These are phyloP conservation scores for Tulasnella sp. DNA, from an alignment of 768 basidiomycete species.

Conservation along the genomic window DNA sequence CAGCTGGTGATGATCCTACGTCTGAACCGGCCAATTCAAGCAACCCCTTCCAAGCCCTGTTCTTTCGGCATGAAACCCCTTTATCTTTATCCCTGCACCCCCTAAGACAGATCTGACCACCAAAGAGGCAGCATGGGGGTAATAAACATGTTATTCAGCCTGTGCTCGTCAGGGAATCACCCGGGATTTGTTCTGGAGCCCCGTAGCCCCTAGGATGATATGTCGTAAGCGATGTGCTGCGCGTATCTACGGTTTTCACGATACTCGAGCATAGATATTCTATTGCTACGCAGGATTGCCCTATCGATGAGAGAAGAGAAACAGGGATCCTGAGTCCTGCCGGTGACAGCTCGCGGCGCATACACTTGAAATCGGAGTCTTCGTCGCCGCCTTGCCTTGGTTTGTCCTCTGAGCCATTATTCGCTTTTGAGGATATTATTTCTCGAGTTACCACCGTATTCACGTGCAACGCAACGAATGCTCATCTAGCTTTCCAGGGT, in stretches of 20 bases:
- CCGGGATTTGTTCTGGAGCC: background rate
- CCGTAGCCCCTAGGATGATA: background rate
- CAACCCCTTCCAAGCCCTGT: background rate
- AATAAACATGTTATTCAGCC: background rate
- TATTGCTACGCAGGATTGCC: background rate
- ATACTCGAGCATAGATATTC: background rate
- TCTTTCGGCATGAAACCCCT: background rate
- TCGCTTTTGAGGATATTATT: no score
- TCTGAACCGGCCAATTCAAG: background rate
- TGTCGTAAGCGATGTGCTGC: background rate
- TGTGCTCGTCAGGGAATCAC: slow-evolving; percentile 2
- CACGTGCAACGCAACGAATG: no score
- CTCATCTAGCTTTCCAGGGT: no score
- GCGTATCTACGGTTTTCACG: no score
- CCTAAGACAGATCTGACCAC: background rate
- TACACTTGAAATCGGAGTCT: background rate
- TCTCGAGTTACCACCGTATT: no score
- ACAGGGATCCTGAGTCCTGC: background rate
- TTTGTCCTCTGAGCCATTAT: no score
- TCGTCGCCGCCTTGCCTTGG: background rate
- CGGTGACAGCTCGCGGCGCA: background rate
- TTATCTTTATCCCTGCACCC: background rate
- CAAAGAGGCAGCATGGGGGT: background rate
- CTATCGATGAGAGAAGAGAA: background rate
- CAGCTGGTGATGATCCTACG: background rate